Evolutionary conservation across 306 rosid species (phyloP), one percentile per base, ranked within the genome.

Genomic region (Citrullus amarus): DNA sequence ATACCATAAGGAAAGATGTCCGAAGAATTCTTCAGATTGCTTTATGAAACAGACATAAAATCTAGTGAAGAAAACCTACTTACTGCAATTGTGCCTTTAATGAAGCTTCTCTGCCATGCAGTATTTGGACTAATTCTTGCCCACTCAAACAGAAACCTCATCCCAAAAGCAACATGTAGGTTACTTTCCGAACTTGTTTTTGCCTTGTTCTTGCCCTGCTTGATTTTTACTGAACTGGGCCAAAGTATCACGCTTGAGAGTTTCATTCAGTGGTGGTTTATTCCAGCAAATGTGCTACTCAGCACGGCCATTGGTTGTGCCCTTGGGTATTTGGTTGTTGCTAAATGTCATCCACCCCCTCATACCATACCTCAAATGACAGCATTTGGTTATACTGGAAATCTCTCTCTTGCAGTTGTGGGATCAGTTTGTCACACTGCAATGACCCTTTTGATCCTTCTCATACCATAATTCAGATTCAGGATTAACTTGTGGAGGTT

Each of bases 171-270:
- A 0, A 90, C 98, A 6, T 88, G 90, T 68, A 90, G 78, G 77
- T 97, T 93, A 61, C 92, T 93, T 15, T 88, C 97, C 87, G 90
- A 93, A 84, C 93, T 91, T 59, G 97, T 93, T 6, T 93, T 93
- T 56, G 97, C 96, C 8, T 77, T 93, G 81, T 93, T 93, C 85
- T 86, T 93, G 88, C 98, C 98, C 1, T 93, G 98, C 80, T 82
- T 93, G 61, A 91, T 93, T 72, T 93, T 93, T 80, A 86, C 89
- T 14, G 93, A 91, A 77, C 91, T 93, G 16, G 98, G 97, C 62
- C 83, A 77, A 62, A 89, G 90, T 78, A 90, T 91, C 36, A 91
- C 97, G 6, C 86, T 88, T 44, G 39, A 87, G 16, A 92, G 88
- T 80, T 80, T 25, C 5, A 46, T 46, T 59, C 83, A 79, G 34